Percentiles rank a stretch among this genome's conserved stretches.
These are phyloP conservation scores for Salvia sclarea DNA, from an alignment of 305 asterid genomes.

Conservation along the genomic window DNA sequence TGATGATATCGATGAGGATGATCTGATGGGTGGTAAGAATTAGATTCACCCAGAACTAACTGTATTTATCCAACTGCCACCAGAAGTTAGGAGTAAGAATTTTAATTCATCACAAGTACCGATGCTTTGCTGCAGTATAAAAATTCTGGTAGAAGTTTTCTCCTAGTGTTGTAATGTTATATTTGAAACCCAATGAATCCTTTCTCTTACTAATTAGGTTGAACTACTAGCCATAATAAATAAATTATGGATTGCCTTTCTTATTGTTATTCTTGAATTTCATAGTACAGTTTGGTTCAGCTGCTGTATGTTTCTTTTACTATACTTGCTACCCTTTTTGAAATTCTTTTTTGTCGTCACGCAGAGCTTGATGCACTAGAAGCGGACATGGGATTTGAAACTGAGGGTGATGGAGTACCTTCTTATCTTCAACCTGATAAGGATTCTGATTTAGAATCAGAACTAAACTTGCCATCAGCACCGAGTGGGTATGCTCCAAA, in stretches of 20 bases:
- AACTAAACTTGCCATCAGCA: constrained; percentile 86
- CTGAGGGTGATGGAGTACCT: constrained; percentile 84
- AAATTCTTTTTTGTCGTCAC: constrained; percentile 15
- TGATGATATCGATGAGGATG: constrained; percentile 95
- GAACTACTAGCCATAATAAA: background rate
- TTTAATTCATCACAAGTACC: constrained; percentile 13
- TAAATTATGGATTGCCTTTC: background rate
- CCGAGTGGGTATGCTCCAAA: constrained; percentile 64
- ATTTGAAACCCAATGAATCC: background rate
- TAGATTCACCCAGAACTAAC: constrained; percentile 31
- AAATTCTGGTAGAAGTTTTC: constrained; percentile 20
- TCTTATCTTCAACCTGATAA: constrained; percentile 87
- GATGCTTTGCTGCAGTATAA: constrained; percentile 5
- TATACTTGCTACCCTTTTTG: background rate
- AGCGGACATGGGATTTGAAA: constrained; percentile 93
- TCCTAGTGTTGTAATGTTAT: background rate
- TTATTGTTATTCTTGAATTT: background rate
- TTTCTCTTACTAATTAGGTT: background rate
- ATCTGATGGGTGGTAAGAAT: constrained; percentile 94
- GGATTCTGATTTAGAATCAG: constrained; percentile 69
- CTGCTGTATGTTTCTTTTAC: background rate
- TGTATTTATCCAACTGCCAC: background rate
- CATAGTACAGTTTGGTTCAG: background rate
- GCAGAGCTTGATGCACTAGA: constrained; percentile 98
- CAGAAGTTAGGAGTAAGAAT: constrained; percentile 3